These are phyloP conservation scores for Pelargonium fulgidum DNA, from an alignment of 441 rosid genomes.

Conservation along the genomic window DNA sequence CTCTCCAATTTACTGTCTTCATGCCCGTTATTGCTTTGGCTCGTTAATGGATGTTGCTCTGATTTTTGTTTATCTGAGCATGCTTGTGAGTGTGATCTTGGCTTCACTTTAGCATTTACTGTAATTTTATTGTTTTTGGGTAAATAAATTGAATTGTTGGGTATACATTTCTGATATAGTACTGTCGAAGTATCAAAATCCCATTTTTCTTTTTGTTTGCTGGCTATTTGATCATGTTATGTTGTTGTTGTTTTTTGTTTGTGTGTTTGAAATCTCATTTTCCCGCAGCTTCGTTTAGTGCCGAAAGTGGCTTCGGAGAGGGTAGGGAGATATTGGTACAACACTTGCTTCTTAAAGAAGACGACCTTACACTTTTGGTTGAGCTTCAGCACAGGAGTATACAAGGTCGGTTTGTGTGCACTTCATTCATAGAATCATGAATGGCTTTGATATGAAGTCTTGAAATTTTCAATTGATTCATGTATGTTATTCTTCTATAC, in stretches of 20 bases:
- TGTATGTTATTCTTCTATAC: neutral
- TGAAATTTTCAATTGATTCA: neutral
- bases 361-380: slow-evolving; percentile 46
- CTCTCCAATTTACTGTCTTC: neutral
- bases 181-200: neutral
- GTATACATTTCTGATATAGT: neutral
- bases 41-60: neutral
- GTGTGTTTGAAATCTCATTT: slow-evolving; percentile 3
- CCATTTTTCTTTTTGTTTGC: neutral
- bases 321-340: slow-evolving; percentile 65
- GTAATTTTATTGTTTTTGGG: too few relatives aligned
- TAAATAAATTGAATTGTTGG: too few relatives aligned
- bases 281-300: slow-evolving; percentile 49
- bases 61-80: too few relatives aligned
- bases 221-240: too few relatives aligned
- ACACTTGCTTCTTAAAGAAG: slow-evolving; percentile 74
- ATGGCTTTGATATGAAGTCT: too few relatives aligned
- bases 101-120: too few relatives aligned
- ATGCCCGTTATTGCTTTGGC: too few relatives aligned
- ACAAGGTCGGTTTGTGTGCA: slow-evolving; percentile 34
- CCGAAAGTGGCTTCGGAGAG: slow-evolving; percentile 34
- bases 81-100: too few relatives aligned
- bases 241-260: neutral
- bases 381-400: slow-evolving; percentile 55
- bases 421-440: too few relatives aligned